phyloP scores from a whole-genome alignment of 176 grass and related monocot genomes.

The Tuctoria greenei region DNA sequence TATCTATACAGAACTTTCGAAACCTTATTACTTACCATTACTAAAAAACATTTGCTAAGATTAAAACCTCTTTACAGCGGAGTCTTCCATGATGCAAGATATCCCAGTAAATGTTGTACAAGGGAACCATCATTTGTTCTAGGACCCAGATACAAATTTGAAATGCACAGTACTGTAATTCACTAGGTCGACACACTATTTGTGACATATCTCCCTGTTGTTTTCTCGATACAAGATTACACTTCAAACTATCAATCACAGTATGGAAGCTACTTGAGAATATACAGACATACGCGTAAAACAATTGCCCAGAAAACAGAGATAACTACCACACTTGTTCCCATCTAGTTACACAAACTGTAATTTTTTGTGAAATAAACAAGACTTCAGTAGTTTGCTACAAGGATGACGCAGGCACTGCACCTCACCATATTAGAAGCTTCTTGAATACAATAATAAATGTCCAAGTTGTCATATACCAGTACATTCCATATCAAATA shows the following conservation, averaged over 20 bases:
- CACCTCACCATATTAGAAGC: too few species aligned
- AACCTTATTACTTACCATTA: not conserved
- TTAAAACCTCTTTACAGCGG: not conserved
- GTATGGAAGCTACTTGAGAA: not conserved
- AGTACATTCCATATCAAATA: not conserved
- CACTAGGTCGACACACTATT: not conserved
- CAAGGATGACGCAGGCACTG: too few species aligned
- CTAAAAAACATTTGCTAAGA: conserved; percentile 29
- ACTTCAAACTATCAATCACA: not conserved
- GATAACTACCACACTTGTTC: not conserved
- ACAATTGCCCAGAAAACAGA: not conserved
- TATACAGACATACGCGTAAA: not conserved
- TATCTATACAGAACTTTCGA: too few species aligned
- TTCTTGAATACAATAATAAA: not conserved
- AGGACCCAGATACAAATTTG: conserved; percentile 3
- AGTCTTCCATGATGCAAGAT: not conserved
- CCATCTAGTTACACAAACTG: conserved; percentile 14
- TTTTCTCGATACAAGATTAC: not conserved
- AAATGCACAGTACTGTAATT: not conserved
- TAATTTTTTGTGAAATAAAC: conserved; percentile 5
- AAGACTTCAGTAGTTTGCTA: not conserved
- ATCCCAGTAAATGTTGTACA: not conserved
- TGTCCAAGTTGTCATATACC: not conserved
- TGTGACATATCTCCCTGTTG: not conserved
- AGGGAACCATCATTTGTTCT: not conserved